Conservation (phyloP, 139 green algal species). For the Mychonastes homosphaera region DNA sequence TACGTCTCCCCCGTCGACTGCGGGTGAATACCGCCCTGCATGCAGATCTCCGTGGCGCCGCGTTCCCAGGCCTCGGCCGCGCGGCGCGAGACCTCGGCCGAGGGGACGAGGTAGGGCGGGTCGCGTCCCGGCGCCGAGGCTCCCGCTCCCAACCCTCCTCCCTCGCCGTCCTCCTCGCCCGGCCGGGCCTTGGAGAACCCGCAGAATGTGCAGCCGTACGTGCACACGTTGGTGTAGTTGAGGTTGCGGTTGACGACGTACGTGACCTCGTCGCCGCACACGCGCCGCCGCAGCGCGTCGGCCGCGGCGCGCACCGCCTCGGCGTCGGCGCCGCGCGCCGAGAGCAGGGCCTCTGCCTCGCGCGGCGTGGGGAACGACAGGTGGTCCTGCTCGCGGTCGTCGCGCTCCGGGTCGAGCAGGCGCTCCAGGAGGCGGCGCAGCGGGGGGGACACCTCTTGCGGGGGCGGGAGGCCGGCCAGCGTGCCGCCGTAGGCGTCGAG, state of each 20-base stretch:
- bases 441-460: not conserved
- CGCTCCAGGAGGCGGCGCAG: conserved; percentile 9
- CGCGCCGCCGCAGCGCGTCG: conserved; percentile 38
- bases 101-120: conserved; percentile 58
- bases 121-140: conserved; percentile 35
- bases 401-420: not conserved
- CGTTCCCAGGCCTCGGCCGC: conserved; percentile 66
- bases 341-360: conserved; percentile 52
- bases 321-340: conserved; percentile 50
- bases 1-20: conserved; percentile 76
- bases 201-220: conserved; percentile 59
- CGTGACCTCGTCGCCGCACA: conserved; percentile 54
- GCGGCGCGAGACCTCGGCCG: conserved; percentile 55
- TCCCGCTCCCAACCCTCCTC: not conserved
- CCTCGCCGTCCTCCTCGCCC: conserved; percentile 15
- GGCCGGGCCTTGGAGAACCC: conserved; percentile 59
- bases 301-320: conserved; percentile 41
- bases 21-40: conserved; percentile 68
- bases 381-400: conserved; percentile 2
- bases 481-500: not conserved
- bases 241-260: conserved; percentile 78
- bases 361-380: conserved; percentile 9
- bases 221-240: conserved; percentile 88
- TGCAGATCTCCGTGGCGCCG: conserved; percentile 68
- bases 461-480: not conserved